Evolutionary conservation across 2,329 filamentous ascomycete species (phyloP), one percentile per base, ranked within the genome.

Genomic region (Clonostachys chloroleuca): DNA sequence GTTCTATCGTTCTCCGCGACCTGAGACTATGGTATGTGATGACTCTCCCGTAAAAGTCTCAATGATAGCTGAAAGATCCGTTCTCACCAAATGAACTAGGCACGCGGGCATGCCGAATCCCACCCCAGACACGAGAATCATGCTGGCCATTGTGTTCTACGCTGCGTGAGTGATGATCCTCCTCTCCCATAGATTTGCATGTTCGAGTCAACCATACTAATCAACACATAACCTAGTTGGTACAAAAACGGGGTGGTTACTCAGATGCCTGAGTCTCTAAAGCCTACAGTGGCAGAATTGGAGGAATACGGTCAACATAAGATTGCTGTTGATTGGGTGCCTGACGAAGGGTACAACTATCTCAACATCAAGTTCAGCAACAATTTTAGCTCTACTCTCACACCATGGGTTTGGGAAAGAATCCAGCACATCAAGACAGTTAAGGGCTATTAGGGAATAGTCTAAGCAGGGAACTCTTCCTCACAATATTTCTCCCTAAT

Each of bases 331-430:
- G 47, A 57, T 9, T 57, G 51, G 48, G 56, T 57, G 24, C 49
- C 53, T 12, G 54, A 50, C 12, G 42, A 48, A 42, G 49, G 49
- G 6, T 52, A 56, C 13, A 51, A 59, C 40, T 55, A 57, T 40
- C 49, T 51, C 14, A 48, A 53, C 17, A 55, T 57, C 42, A 54
- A 55, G 44, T 59, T 59, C 43, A 56, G 52, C 40, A 57, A 56
- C 44, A 59, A 58, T 44, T 59, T 59, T 37, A 59, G 57, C 48
- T 52, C 51, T n/a, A 47, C 45, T 12, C 44, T 52, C 16, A 51
- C 49, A n/a, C 51, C 51, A 14, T 49, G 47, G 49, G 51, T 52
- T 9, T 52, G 51, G 51, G 51, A 52, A 40, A 52, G 40, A 45
- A 52, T 52, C 18, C 46, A 49, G 34, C 49, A 52, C 43, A 42